phyloP scores from a whole-genome alignment of 768 basidiomycete species.

The Butyriboletus loyo region DNA sequence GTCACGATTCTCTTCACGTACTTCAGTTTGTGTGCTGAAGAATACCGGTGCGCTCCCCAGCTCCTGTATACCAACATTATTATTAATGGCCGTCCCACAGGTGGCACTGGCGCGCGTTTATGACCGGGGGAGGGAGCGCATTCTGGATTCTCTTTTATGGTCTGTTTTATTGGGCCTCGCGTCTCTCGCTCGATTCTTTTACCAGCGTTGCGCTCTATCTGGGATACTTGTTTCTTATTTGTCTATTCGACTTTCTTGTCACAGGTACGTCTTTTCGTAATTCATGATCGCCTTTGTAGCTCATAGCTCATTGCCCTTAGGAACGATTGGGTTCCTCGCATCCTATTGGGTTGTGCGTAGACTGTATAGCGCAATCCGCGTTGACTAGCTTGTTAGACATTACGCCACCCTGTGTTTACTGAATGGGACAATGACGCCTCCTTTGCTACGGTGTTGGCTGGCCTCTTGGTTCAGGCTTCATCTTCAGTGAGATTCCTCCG shows the following conservation, averaged over 20 bases:
- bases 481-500: neutral
- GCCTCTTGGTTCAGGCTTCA: neutral
- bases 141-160: slow-evolving; percentile 92
- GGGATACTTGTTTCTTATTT: slow-evolving; percentile 84
- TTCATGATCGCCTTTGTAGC: neutral
- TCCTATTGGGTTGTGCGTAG: slow-evolving; percentile 87
- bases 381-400: slow-evolving; percentile 45
- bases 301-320: slow-evolving; percentile 35
- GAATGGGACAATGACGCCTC: slow-evolving; percentile 3
- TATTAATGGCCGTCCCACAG: slow-evolving; percentile 35
- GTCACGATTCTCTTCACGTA: slow-evolving; percentile 88
- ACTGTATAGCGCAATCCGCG: slow-evolving; percentile 79
- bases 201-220: slow-evolving; percentile 82
- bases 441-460: neutral
- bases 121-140: slow-evolving; percentile 88
- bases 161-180: slow-evolving; percentile 82
- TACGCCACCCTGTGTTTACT: slow-evolving; percentile 9
- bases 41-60: slow-evolving; percentile 66
- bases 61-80: neutral
- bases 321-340: slow-evolving; percentile 88
- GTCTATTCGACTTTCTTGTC: slow-evolving; percentile 81
- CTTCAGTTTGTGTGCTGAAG: slow-evolving; percentile 90
- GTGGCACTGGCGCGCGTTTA: slow-evolving; percentile 96
- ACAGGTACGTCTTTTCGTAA: slow-evolving; percentile 51
- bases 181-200: slow-evolving; percentile 80